Evolutionary conservation across 2,329 filamentous ascomycete genomes (phyloP), one percentile per base, ranked within the genome.

Genomic region (Trichophyton simii): DNA sequence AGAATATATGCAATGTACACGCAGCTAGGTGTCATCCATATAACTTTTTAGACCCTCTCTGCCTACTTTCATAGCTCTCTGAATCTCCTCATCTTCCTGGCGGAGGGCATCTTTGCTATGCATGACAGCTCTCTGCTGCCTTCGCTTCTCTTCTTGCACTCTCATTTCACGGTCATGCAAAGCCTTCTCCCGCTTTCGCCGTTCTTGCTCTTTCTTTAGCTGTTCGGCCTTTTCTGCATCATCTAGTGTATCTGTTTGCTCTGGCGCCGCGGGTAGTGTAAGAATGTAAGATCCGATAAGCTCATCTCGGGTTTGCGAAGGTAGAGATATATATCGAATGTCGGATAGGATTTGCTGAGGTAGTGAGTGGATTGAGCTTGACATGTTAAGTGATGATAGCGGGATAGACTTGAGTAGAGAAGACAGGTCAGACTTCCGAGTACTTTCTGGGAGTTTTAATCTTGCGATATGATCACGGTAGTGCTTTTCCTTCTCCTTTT

Each of bases 401-500:
- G 76, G 73, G 15, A 71, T 68, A 3, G 75, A 76, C 62, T 78
- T 78, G 7, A 80, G 69, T 41, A 80, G 66, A 7, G 70, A 63
- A 7, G 75, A 75, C 9, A 80, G 68, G 34, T 79, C 78, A 20
- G 77, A 77, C 64, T 77, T 77, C 60, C 76, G 69, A 3, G 71
- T 76, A 62, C 71, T 73, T 61, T 79, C 77, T 6, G 75, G 69
- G n/a, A 74, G 68, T 63, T 79, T 80, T 58, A 79, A 65, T 46
- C 76, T 73, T 20, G 72, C 69, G 22, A 79, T 75, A 60, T 78
- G 72, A 18, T 80, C 78, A 3, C 78, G 73, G 64, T 79, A 80
- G 63, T 73, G 70, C 63, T 78, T 79, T 65, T 80, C 78, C 4
- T 76, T 72, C 59, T 79, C 77, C 64, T 77, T 79, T 63, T 80